Percentiles rank a stretch among this genome's conserved stretches.
Evolutionary conservation across 2,329 filamentous ascomycete species (phyloP).

Genomic region (Fusarium keratoplasticum): DNA sequence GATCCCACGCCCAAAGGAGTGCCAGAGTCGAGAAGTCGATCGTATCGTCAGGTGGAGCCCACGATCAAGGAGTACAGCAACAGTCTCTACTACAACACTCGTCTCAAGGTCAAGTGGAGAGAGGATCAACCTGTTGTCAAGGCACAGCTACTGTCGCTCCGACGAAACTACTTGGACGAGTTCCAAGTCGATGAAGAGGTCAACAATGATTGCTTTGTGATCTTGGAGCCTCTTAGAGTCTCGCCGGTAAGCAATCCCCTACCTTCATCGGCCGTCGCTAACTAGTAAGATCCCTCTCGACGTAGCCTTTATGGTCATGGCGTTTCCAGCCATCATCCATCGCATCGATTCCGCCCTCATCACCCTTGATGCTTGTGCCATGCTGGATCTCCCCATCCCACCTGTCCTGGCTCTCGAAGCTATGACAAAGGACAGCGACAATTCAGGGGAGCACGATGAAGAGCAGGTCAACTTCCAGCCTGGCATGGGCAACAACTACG

Average conservation of each 20-base stretch:
- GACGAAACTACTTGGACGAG: conserved; percentile 86
- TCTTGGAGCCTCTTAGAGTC: conserved; percentile 80
- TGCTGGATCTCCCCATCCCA: conserved; percentile 72
- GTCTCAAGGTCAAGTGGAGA: conserved; percentile 64
- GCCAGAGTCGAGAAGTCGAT: conserved; percentile 59
- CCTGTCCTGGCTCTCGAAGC: conserved; percentile 85
- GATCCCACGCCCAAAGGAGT: conserved; percentile 73
- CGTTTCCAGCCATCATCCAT: conserved; percentile 86
- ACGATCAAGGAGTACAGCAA: conserved; percentile 87
- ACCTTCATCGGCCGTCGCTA: background rate
- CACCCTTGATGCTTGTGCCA: conserved; percentile 76
- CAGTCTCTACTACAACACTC: conserved; percentile 75
- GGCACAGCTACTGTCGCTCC: conserved; percentile 77
- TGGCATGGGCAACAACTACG: conserved; percentile 95
- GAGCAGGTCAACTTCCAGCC: conserved; percentile 79
- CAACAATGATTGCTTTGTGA: conserved; percentile 70
- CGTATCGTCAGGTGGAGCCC: conserved; percentile 54
- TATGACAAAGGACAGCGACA: conserved; percentile 91
- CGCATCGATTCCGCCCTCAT: conserved; percentile 86
- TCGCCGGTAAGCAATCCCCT: conserved; percentile 71
- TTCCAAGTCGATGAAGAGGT: conserved; percentile 63
- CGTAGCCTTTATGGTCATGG: conserved; percentile 78
- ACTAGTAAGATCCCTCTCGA: conserved; percentile 70
- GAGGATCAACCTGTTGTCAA: conserved; percentile 84
- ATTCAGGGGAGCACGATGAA: conserved; percentile 77